A percentile compares a stretch with the other conserved stretches of the same genome.
These are phyloP conservation scores for Amphirosellinia nigrospora DNA, from an alignment of 495 filamentous ascomycete species.

Conservation along the genomic window DNA sequence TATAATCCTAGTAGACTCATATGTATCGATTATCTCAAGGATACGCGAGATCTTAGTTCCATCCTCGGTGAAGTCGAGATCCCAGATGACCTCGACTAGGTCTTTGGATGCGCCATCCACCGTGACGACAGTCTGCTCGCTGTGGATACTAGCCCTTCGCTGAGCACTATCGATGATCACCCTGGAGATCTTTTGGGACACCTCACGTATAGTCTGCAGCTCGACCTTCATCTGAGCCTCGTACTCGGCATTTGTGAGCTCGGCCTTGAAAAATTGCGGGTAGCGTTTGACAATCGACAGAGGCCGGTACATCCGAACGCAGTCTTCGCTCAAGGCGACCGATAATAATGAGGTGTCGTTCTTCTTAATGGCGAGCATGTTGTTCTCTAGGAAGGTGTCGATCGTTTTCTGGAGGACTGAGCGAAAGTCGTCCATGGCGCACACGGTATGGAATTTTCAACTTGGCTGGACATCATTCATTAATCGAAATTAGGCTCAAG, in stretches of 20 bases:
- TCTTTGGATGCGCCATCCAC: neutral
- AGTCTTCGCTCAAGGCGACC: conserved; percentile 9
- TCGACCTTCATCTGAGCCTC: conserved; percentile 28
- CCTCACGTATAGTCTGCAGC: conserved; percentile 26
- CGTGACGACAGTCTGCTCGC: conserved; percentile 9
- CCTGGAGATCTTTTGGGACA: conserved; percentile 17
- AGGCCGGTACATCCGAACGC: conserved; percentile 24
- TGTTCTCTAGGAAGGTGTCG: conserved; percentile 19
- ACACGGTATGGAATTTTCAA: neutral
- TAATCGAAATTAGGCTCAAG: neutral
- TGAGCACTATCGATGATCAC: conserved; percentile 20
- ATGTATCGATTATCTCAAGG: conserved; percentile 19
- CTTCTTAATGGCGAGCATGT: conserved; percentile 12
- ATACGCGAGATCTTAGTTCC: conserved; percentile 16
- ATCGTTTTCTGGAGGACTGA: conserved; percentile 11
- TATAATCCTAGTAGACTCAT: conserved; percentile 18
- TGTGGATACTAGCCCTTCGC: conserved; percentile 21
- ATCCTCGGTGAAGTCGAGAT: conserved; percentile 23
- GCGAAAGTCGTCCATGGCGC: conserved; percentile 17
- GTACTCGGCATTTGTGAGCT: conserved; percentile 27
- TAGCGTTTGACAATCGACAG: conserved; percentile 23
- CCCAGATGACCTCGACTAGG: conserved; percentile 13
- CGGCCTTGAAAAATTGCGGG: conserved; percentile 26
- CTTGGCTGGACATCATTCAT: neutral
- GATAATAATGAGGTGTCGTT: conserved; percentile 15